A percentile compares a stretch with the other conserved stretches of the same genome.
Conservation (phyloP, 2,329 filamentous ascomycete genomes). For the Alternaria gaisen region DNA sequence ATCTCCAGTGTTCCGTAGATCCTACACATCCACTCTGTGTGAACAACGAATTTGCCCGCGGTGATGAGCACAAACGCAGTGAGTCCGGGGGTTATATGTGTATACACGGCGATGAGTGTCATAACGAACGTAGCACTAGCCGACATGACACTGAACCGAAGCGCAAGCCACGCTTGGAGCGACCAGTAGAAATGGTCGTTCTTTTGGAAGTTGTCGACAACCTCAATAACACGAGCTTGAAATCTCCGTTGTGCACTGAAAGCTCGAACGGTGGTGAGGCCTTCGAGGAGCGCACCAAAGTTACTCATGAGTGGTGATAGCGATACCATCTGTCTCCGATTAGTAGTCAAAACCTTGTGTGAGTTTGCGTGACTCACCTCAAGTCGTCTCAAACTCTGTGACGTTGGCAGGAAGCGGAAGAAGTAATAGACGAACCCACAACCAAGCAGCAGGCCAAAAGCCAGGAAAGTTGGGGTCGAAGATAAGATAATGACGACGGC, state of each 20-base stretch:
- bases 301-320: slow-evolving; percentile 90
- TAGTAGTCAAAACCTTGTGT: slow-evolving; percentile 4
- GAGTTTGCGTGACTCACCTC: slow-evolving; percentile 57
- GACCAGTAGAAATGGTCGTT: slow-evolving; percentile 97
- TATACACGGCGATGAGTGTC: slow-evolving; percentile 77
- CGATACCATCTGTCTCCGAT: slow-evolving; percentile 71
- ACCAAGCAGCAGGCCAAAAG: slow-evolving; percentile 74
- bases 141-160: slow-evolving; percentile 77
- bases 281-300: slow-evolving; percentile 86
- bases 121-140: slow-evolving; percentile 77
- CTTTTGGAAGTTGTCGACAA: slow-evolving; percentile 88
- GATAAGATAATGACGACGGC: slow-evolving; percentile 80
- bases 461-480: slow-evolving; percentile 78
- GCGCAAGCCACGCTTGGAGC: slow-evolving; percentile 83
- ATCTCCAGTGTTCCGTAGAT: slow-evolving; percentile 87
- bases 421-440: slow-evolving; percentile 77
- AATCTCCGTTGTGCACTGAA: slow-evolving; percentile 82
- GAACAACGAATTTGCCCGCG: slow-evolving; percentile 70
- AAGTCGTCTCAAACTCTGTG: slow-evolving; percentile 81
- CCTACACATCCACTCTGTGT: slow-evolving; percentile 78
- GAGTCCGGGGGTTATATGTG: slow-evolving; percentile 77
- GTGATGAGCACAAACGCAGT: slow-evolving; percentile 85
- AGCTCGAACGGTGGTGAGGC: slow-evolving; percentile 84
- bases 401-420: slow-evolving; percentile 78
- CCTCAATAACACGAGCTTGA: slow-evolving; percentile 78